Evolutionary conservation across 2,329 filamentous ascomycete species (phyloP).

Genomic region (Raffaelea albimanens): DNA sequence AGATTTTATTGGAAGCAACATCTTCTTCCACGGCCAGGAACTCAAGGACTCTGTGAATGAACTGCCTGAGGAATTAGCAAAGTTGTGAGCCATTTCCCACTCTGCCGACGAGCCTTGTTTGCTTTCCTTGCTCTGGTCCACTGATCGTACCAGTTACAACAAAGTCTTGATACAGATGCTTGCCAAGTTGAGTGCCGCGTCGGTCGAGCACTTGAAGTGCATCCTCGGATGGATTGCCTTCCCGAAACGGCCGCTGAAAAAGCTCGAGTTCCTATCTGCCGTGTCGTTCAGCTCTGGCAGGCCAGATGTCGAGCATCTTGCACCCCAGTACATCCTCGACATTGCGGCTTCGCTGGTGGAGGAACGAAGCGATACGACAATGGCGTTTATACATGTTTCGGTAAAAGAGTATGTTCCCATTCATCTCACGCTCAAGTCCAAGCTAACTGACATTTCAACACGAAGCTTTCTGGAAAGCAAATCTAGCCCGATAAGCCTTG

Average conservation of each 20-base stretch:
- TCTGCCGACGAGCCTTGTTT: no score
- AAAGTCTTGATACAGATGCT: conserved; percentile 19
- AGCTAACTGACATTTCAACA: background rate
- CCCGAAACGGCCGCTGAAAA: conserved; percentile 22
- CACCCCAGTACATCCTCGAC: conserved; percentile 11
- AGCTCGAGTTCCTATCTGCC: conserved; percentile 24
- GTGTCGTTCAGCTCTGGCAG: conserved; percentile 4
- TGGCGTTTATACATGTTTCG: conserved; percentile 15
- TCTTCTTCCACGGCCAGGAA: conserved; percentile 19
- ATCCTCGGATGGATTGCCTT: conserved; percentile 28
- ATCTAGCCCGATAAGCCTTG: conserved; percentile 5
- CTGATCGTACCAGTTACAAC: no score
- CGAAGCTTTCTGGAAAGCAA: conserved; percentile 11
- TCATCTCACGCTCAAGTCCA: background rate
- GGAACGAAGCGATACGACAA: conserved; percentile 11
- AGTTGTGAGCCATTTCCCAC: no score
- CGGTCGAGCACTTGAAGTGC: conserved; percentile 17
- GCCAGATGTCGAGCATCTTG: background rate
- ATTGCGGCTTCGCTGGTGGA: conserved; percentile 10
- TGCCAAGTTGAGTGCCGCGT: conserved; percentile 16
- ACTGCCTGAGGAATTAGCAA: background rate
- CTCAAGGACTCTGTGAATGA: conserved; percentile 7
- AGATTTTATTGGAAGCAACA: conserved; percentile 21
- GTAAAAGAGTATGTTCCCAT: conserved; percentile 14
- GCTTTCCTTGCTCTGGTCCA: no score